These are phyloP conservation scores for Crotalaria pallida DNA, from an alignment of 306 rosid genomes.

Conservation along the genomic window DNA sequence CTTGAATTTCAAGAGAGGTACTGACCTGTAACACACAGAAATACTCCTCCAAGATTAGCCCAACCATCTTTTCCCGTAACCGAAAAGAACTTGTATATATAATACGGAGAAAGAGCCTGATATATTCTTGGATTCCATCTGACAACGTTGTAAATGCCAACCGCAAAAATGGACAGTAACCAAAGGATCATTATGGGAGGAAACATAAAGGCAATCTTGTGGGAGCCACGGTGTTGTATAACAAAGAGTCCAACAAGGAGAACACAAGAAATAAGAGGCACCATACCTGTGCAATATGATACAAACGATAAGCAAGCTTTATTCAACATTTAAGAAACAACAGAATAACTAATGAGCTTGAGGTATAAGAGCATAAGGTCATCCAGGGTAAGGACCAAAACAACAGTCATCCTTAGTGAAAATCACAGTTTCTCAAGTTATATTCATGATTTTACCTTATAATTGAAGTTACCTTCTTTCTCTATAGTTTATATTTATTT, in stretches of 20 bases:
- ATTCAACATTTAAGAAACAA: slow-evolving; percentile 15
- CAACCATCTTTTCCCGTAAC: slow-evolving; percentile 75
- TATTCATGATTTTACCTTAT: background rate
- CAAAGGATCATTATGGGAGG: slow-evolving; percentile 69
- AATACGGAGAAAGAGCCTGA: slow-evolving; percentile 79
- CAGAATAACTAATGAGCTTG: slow-evolving; percentile 8
- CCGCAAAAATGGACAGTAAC: slow-evolving; percentile 51
- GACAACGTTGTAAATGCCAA: slow-evolving; percentile 73
- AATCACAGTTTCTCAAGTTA: background rate
- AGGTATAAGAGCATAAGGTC: slow-evolving; percentile 1
- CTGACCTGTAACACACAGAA: slow-evolving; percentile 72
- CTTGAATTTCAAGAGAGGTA: slow-evolving; percentile 13
- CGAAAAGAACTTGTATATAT: slow-evolving; percentile 59
- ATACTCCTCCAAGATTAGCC: slow-evolving; percentile 71
- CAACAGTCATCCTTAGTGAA: background rate
- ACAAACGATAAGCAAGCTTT: background rate
- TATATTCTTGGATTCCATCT: slow-evolving; percentile 74
- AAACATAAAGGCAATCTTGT: slow-evolving; percentile 67
- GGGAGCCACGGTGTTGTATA: slow-evolving; percentile 82
- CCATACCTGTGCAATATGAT: slow-evolving; percentile 45
- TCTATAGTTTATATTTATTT: background rate
- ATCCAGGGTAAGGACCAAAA: slow-evolving; percentile 7
- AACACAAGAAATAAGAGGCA: slow-evolving; percentile 57
- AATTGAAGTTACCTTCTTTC: background rate
- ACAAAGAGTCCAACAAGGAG: slow-evolving; percentile 60